Base-by-base conservation (phyloP, 352 stramenopile genomes). In the Phytophthora gonapodyides region DNA sequence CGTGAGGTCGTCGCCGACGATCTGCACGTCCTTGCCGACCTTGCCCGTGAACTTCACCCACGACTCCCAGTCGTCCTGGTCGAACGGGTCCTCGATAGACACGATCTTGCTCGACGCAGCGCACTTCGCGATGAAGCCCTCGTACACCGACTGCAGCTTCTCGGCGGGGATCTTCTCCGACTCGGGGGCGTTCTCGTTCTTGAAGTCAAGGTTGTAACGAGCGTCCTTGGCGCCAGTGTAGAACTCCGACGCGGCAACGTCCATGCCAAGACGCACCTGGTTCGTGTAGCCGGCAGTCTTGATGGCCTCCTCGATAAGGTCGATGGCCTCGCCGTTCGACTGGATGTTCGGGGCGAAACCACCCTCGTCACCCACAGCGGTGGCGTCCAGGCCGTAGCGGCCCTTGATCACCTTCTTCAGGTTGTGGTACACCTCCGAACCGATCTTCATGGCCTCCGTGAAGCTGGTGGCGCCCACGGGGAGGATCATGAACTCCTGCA, bases 401-500 rank as follows among this genome's bases (percentile, higher is more conserved):
- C 78, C 75, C 78, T 99, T 99, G 81, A 99, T 99, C 44, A 99
- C 96, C 68, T 96, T 98, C 81, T 99, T 99, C 67, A 99, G 84
- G 64, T 95, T 97, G 91, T 99, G 97, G 89, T 99, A 99, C 58
- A 99, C 96, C 75, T 99, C 98, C 64, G 89, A 98, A 61, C 96
- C 97, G 52, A 99, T 99, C 75, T 97, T 77, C 96, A 99, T 99
- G 69, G 95, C 88, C 74, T 99, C 94, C 51, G 86, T 89, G 76
- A 98, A 98, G 61, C 64, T 89, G 31, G 63, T 76, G 24, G 93
- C 93, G 12, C 93, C 91, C 17, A 97, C 92, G 16, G 96, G 97
- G 35, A 98, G 87, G 65, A 99, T 98, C 84, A 99, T 98, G 80
- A 99, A 99, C 87, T 99, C 97, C 81, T 99, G 97, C 85, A 99